Evolutionary conservation across 2,329 filamentous ascomycete species (phyloP).

Genomic region (Myriosclerotinia scirpicola): DNA sequence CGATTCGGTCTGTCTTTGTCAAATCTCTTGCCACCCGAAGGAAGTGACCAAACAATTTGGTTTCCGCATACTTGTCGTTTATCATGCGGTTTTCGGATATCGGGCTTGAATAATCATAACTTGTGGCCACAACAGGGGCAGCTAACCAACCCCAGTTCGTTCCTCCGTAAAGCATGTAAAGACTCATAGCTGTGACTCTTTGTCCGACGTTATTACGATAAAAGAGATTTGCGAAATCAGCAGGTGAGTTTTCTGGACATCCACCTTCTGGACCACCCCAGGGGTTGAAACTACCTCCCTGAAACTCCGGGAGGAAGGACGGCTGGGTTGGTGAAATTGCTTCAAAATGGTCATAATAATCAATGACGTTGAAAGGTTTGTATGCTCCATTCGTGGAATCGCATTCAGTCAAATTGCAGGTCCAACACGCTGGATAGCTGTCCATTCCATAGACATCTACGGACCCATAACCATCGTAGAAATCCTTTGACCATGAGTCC

Average conservation of each 20-base stretch:
- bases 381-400: slow-evolving; percentile 57
- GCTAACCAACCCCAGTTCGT: slow-evolving; percentile 61
- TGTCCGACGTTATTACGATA: slow-evolving; percentile 63
- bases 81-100: slow-evolving; percentile 50
- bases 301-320: slow-evolving; percentile 58
- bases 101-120: slow-evolving; percentile 64
- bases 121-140: slow-evolving; percentile 57
- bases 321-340: slow-evolving; percentile 39
- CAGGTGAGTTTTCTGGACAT: slow-evolving; percentile 51
- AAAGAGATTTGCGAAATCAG: slow-evolving; percentile 62
- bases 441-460: slow-evolving; percentile 55
- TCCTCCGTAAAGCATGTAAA: slow-evolving; percentile 66
- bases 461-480: slow-evolving; percentile 54
- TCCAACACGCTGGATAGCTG: slow-evolving; percentile 60
- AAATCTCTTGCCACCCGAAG: slow-evolving; percentile 58
- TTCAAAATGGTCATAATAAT: slow-evolving; percentile 39
- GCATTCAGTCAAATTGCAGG: slow-evolving; percentile 61
- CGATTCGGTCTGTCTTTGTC: slow-evolving; percentile 53
- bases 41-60: slow-evolving; percentile 60
- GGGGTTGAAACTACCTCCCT: slow-evolving; percentile 59
- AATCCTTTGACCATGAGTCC: slow-evolving; percentile 61
- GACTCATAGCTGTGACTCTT: slow-evolving; percentile 56
- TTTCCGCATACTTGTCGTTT: slow-evolving; percentile 61
- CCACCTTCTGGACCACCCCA: slow-evolving; percentile 56
- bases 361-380: slow-evolving; percentile 50